Evolutionary conservation across 2,329 filamentous ascomycete genomes (phyloP).

Genomic region (Rutstroemia sydowiana): DNA sequence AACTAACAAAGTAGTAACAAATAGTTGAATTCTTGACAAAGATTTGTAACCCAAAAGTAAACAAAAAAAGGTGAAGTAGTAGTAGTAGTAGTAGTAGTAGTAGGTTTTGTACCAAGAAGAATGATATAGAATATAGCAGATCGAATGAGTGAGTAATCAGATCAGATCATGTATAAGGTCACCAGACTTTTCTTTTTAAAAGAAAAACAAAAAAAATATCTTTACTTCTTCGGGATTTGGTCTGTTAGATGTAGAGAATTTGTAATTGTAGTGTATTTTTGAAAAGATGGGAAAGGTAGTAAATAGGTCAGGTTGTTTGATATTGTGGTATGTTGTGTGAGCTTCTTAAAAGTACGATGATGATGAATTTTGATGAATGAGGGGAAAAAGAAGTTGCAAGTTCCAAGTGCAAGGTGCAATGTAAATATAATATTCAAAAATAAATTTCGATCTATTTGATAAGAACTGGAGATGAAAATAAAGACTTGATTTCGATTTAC

Average conservation of each 20-base stretch:
- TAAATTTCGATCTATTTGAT: no score
- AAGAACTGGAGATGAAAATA: neutral
- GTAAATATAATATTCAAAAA: no score
- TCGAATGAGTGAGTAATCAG: slow-evolving; percentile 2
- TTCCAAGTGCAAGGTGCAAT: no score
- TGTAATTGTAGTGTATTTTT: neutral
- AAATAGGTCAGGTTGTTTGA: no score
- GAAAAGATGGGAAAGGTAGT: neutral
- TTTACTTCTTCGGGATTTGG: neutral
- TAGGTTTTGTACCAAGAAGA: slow-evolving; percentile 1
- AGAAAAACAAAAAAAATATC: no score
- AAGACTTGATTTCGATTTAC: neutral
- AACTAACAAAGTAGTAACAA: neutral
- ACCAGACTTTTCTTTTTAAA: neutral
- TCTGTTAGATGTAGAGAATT: neutral
- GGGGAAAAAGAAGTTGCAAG: no score
- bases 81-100: neutral
- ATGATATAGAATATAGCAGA: neutral
- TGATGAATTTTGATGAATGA: no score
- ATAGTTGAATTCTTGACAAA: neutral
- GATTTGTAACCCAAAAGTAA: neutral
- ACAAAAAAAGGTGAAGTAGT: neutral
- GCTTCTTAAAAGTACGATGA: neutral
- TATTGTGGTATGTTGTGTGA: neutral
- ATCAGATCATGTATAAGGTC: slow-evolving; percentile 6